These are phyloP conservation scores for Populus davidiana DNA, from an alignment of 345 rosid species.

Conservation along the genomic window DNA sequence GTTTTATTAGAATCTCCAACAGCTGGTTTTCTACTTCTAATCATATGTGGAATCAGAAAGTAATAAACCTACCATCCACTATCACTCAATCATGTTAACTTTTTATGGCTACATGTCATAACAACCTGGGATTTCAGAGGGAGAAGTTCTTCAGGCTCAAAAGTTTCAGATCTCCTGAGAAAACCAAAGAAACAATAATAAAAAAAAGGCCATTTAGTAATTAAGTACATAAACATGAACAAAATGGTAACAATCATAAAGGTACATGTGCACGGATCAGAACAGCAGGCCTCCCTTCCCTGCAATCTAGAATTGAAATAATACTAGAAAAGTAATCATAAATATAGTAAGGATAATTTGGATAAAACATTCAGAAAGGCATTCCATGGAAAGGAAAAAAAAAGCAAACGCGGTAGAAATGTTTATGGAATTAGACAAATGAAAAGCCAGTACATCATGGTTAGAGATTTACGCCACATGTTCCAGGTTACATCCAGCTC, in stretches of 20 bases:
- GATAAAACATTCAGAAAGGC: background rate
- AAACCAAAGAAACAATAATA: background rate
- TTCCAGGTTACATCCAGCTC: slow-evolving; percentile 10
- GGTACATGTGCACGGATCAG: background rate
- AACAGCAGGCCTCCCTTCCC: background rate
- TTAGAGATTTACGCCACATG: slow-evolving; percentile 12
- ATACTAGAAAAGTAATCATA: background rate
- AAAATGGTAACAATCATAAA: background rate
- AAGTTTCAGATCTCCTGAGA: background rate
- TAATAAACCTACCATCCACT: background rate
- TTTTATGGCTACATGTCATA: background rate
- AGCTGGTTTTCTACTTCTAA: background rate
- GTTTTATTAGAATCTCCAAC: background rate
- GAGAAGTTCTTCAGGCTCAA: slow-evolving; percentile 4
- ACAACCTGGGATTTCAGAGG: background rate
- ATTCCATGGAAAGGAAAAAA: background rate
- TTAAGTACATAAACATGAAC: background rate
- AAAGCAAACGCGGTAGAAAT: background rate
- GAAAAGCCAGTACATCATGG: slow-evolving; percentile 10
- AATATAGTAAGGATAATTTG: background rate
- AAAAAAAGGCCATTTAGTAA: background rate
- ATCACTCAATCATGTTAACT: background rate
- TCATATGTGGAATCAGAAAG: background rate
- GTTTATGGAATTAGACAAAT: background rate
- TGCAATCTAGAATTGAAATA: background rate